Conservation (phyloP, 2,329 filamentous ascomycete genomes). For the Waltergamsia citrina region DNA sequence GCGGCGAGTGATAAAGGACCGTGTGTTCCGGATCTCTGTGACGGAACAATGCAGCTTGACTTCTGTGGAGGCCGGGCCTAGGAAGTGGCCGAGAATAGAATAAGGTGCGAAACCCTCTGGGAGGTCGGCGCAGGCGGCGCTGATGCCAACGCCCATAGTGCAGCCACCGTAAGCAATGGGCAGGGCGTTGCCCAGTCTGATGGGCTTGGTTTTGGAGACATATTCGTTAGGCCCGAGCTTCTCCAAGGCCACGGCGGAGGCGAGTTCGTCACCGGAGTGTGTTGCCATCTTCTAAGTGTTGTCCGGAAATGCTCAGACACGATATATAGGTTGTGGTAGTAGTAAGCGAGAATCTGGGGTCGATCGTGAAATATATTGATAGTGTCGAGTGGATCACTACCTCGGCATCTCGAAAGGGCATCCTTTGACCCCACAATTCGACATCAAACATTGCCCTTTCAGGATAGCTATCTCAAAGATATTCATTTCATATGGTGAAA, state of each 20-base stretch:
- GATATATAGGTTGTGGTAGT: too few species aligned
- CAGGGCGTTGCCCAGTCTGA: conserved; percentile 18
- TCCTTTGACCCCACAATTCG: too few species aligned
- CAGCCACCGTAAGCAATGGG: conserved; percentile 35
- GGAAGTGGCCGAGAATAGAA: conserved; percentile 33
- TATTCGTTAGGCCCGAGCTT: conserved; percentile 10
- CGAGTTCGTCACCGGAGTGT: too few species aligned
- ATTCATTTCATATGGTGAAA: too few species aligned
- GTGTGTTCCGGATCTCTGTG: conserved; percentile 27
- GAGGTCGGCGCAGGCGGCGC: conserved; percentile 28
- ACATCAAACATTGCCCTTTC: too few species aligned
- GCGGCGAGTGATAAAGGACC: conserved; percentile 35
- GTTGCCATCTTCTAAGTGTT: too few species aligned
- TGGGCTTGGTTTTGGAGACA: conserved; percentile 15
- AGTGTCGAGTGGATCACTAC: too few species aligned
- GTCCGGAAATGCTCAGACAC: too few species aligned
- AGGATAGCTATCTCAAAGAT: too few species aligned
- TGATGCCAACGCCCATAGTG: conserved; percentile 26
- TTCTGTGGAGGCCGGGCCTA: conserved; percentile 32
- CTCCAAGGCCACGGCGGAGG: conserved; percentile 13
- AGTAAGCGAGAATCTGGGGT: too few species aligned
- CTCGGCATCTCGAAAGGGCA: too few species aligned
- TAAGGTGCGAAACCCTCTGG: conserved; percentile 28
- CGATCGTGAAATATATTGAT: too few species aligned
- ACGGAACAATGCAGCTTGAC: conserved; percentile 25